Base-by-base conservation (phyloP, 345 rosid species). In the Eucalyptus curtisii region DNA sequence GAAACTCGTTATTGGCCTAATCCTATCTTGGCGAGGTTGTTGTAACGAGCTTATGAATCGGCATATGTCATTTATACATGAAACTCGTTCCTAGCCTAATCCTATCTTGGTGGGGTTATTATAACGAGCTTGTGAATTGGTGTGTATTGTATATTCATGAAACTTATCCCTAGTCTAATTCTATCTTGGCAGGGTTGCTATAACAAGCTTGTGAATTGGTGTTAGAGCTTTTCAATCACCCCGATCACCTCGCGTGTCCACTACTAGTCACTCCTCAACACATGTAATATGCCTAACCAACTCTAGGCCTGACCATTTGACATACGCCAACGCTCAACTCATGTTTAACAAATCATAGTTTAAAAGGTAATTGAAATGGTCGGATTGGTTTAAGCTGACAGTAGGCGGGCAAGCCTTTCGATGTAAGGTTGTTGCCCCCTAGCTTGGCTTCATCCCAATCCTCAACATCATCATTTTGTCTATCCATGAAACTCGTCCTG, bases 181-280 rank as follows among this genome's bases (percentile, higher is more conserved):
- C 24, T 52, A 52, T 52, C 57, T 52, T 52, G 10, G 24, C 24
- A 0, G 10, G 55, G 1, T 19, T 52, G 19, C 7, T 0, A 24
- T 52, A 52, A 52, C 4, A 10, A 52, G 57, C 5, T 42, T 52
- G 57, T 20, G 25, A 52, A 52, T 52, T 20, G 24, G 57, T 52
- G 4, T 52, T 2, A 8, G 37, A 64, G 40, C 10, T 33, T 64
- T 33, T 64, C 76, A n/a, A 14, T 61, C 71, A 61, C 71, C 68
- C 17, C 0, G 0, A n/a, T 64, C 71, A n/a, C 33, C 20, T n/a
- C 10, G 5, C 0, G 31, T 7, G 76, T 15, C 20, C 19, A n/a
- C 40, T 4, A 4, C 3, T 64, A 64, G 76, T 64, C 37, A 16
- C 33, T 64, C 76, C 40, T 64, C 40, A 14, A 64, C 76, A n/a